Percentiles rank a stretch among this genome's conserved stretches.
Evolutionary conservation across 1,284 basidiomycete species (phyloP).

Genomic region (Cutaneotrichosporon sp.): DNA sequence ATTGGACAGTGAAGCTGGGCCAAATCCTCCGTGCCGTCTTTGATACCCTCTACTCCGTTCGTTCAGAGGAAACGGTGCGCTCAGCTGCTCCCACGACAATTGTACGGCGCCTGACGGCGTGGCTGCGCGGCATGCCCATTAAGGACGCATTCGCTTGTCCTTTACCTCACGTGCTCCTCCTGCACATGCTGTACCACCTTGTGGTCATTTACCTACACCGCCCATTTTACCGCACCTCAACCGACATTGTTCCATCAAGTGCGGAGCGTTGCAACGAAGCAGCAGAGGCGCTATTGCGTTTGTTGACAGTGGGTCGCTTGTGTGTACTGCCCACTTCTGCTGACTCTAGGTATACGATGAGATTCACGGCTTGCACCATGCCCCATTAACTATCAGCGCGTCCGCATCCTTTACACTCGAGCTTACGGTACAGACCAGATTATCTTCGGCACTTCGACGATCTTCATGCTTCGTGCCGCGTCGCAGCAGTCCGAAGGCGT

Average conservation of each 20-base stretch:
- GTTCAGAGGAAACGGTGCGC: not conserved
- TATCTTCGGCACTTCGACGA: conserved; percentile 33
- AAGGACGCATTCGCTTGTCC: conserved; percentile 14
- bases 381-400: conserved; percentile 1
- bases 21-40: conserved; percentile 14
- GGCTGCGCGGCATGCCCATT: conserved; percentile 17
- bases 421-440: conserved; percentile 24
- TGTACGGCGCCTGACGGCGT: conserved; percentile 11
- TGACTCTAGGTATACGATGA: not conserved
- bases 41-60: conserved; percentile 15
- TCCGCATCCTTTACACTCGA: not conserved
- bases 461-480: conserved; percentile 22
- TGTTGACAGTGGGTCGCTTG: conserved; percentile 18
- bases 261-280: conserved; percentile 18
- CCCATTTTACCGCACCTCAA: conserved; percentile 20
- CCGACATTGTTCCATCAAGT: not conserved
- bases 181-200: conserved; percentile 23
- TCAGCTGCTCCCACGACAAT: conserved; percentile 5
- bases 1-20: conserved; percentile 20
- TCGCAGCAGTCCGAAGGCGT: not conserved
- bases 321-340: not conserved
- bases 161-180: conserved; percentile 21
- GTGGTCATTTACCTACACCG: conserved; percentile 20
- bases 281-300: conserved; percentile 12
- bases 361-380: conserved; percentile 4